Evolutionary conservation across 2,329 filamentous ascomycete genomes (phyloP).

Genomic region (Colletotrichum liriopes): DNA sequence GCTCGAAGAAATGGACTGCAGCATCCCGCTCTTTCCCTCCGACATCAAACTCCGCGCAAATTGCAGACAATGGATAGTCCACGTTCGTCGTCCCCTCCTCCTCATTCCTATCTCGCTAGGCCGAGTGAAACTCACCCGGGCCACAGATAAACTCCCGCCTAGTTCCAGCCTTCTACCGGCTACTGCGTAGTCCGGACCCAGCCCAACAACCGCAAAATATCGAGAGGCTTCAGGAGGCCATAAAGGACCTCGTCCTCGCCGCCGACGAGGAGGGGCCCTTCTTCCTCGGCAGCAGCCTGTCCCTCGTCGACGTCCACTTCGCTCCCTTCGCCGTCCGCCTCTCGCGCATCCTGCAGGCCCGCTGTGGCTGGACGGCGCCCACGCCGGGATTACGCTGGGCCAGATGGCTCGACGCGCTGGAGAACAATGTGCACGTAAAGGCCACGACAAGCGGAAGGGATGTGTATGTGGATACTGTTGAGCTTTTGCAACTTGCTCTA

Average conservation of each 20-base stretch:
- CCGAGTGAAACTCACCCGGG: not conserved
- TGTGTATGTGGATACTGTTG: slow-evolving; percentile 70
- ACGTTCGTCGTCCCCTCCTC: slow-evolving; percentile 65
- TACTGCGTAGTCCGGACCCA: slow-evolving; percentile 76
- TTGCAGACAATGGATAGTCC: slow-evolving; percentile 85
- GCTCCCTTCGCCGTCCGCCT: slow-evolving; percentile 83
- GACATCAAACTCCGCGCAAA: slow-evolving; percentile 79
- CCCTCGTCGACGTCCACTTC: slow-evolving; percentile 81
- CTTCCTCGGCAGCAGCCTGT: slow-evolving; percentile 70
- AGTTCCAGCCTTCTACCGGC: slow-evolving; percentile 82
- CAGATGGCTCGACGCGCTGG: slow-evolving; percentile 79
- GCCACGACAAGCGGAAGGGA: slow-evolving; percentile 77
- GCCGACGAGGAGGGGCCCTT: slow-evolving; percentile 75
- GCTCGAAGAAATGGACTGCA: slow-evolving; percentile 81
- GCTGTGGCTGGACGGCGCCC: slow-evolving; percentile 77
- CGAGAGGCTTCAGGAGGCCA: slow-evolving; percentile 75
- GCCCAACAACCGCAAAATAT: slow-evolving; percentile 72
- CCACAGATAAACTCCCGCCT: slow-evolving; percentile 81
- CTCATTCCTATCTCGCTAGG: not conserved
- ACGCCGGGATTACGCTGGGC: slow-evolving; percentile 75
- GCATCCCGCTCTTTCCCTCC: slow-evolving; percentile 74
- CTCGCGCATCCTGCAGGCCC: slow-evolving; percentile 75
- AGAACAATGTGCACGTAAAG: slow-evolving; percentile 73
- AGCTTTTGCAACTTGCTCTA: slow-evolving; percentile 58
- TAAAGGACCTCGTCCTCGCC: slow-evolving; percentile 67